phyloP scores from a whole-genome alignment of 73 alveolate genomes.

The Urostyla sp. region DNA sequence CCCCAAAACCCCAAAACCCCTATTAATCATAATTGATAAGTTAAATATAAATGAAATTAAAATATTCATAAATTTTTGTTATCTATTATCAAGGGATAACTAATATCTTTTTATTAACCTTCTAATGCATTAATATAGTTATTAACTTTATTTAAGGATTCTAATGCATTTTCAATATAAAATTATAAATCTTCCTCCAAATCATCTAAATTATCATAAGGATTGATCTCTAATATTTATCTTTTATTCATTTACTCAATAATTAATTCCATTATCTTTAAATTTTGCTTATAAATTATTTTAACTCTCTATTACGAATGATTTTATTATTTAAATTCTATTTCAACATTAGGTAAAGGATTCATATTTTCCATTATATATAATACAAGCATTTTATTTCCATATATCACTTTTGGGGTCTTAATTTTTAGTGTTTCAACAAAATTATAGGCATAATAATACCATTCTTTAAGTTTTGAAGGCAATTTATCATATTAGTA shows the following conservation, averaged over 20 bases:
- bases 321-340: conserved; percentile 2
- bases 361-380: conserved; percentile 59
- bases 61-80: not conserved
- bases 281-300: not conserved
- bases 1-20: conserved; percentile 12
- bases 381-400: not conserved
- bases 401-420: conserved; percentile 51
- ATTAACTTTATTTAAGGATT: not conserved
- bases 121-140: not conserved
- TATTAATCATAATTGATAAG: not conserved
- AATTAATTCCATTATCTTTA: conserved; percentile 1
- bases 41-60: not conserved
- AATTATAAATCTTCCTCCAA: conserved; percentile 5
- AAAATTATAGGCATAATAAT: conserved; percentile 53
- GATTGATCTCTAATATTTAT: not conserved
- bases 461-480: conserved; percentile 39
- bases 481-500: conserved; percentile 36
- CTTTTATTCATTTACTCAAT: not conserved
- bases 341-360: conserved; percentile 43
- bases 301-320: not conserved
- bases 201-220: conserved; percentile 25
- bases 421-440: conserved; percentile 37
- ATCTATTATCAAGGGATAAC: conserved; percentile 42
- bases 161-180: conserved; percentile 20
- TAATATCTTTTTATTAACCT: not conserved